Conservation (phyloP, 1,284 basidiomycete genomes). For the Violaceomyces palustris region DNA sequence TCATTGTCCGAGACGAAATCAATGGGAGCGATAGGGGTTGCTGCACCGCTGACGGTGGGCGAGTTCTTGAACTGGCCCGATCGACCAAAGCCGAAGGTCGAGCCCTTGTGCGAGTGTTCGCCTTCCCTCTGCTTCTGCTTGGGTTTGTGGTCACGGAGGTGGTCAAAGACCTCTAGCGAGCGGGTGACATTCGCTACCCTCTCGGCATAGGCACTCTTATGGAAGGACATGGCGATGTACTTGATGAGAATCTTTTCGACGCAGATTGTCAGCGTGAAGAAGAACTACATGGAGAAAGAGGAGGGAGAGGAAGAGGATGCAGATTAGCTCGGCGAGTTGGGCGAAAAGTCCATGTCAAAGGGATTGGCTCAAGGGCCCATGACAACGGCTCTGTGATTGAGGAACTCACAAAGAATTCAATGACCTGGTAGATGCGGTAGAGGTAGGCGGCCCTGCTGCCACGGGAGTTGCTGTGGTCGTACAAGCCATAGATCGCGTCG, state of each 20-base stretch:
- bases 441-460: slow-evolving; percentile 36
- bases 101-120: slow-evolving; percentile 48
- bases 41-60: slow-evolving; percentile 19
- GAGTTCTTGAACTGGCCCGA: no score
- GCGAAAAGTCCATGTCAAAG: not conserved
- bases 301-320: no score
- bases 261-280: slow-evolving; percentile 43
- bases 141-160: slow-evolving; percentile 67
- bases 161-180: slow-evolving; percentile 64
- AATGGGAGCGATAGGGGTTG: slow-evolving; percentile 9
- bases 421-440: slow-evolving; percentile 47
- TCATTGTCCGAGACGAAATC: slow-evolving; percentile 12
- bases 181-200: slow-evolving; percentile 62
- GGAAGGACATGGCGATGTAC: slow-evolving; percentile 58
- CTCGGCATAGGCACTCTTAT: slow-evolving; percentile 69
- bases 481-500: slow-evolving; percentile 41
- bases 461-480: slow-evolving; percentile 19
- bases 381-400: no score
- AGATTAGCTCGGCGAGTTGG: no score
- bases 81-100: slow-evolving; percentile 55
- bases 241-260: slow-evolving; percentile 47
- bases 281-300: no score
- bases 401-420: slow-evolving; percentile 47
- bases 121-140: slow-evolving; percentile 55
- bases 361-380: not conserved